phyloP scores from a whole-genome alignment of 306 rosid genomes.

The Biancaea sappan region DNA sequence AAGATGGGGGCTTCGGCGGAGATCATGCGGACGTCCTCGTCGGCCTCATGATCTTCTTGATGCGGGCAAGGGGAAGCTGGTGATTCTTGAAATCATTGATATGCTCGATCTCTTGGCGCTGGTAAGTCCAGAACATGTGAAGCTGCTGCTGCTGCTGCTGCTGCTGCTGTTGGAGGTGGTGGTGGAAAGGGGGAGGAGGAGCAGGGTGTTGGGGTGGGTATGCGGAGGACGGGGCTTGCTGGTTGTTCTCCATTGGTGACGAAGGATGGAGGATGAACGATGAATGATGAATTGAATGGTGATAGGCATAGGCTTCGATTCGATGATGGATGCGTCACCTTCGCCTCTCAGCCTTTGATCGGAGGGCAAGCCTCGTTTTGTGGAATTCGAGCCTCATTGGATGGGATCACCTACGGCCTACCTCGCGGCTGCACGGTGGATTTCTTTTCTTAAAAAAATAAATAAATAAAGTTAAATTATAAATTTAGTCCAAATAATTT shows the following conservation, averaged over 20 bases:
- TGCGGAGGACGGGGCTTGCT: conserved; percentile 47
- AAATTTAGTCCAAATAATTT: too few relatives aligned
- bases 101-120: conserved; percentile 89
- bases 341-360: neutral
- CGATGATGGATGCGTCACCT: neutral
- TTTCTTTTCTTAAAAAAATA: too few relatives aligned
- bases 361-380: conserved; percentile 14
- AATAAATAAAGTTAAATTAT: too few relatives aligned
- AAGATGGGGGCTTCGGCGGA: conserved; percentile 94
- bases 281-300: neutral
- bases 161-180: conserved; percentile 90
- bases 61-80: conserved; percentile 95
- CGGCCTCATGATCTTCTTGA: conserved; percentile 99
- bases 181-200: conserved; percentile 65
- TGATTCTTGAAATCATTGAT: conserved; percentile 97
- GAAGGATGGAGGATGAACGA: neutral
- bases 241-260: conserved; percentile 51
- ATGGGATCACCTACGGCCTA: neutral
- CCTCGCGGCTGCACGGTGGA: neutral
- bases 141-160: conserved; percentile 98
- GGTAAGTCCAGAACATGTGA: conserved; percentile 91
- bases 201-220: conserved; percentile 52
- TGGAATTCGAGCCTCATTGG: neutral
- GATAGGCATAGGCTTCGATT: neutral
- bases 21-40: conserved; percentile 98